Conservation (phyloP, 768 basidiomycete species). For the Antrodiella citrinella region DNA sequence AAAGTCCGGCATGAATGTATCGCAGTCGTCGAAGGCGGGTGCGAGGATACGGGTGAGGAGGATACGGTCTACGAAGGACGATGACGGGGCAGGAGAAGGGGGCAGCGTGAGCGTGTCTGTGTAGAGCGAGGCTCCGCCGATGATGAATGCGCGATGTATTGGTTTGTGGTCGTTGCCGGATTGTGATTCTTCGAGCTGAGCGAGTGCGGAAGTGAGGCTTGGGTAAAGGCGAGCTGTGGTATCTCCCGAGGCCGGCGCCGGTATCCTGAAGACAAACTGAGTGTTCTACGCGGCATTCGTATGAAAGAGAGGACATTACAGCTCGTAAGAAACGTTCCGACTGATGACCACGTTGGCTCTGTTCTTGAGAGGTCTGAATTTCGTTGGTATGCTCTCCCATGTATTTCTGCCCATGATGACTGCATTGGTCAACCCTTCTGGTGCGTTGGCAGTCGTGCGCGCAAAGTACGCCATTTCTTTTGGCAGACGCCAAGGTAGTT, state of each 20-base stretch:
- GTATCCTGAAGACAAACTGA: slow-evolving; percentile 4
- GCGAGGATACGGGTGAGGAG: slow-evolving; percentile 78
- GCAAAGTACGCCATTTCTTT: slow-evolving; percentile 92
- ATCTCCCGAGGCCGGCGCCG: slow-evolving; percentile 7
- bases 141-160: slow-evolving; percentile 67
- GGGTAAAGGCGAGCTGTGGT: slow-evolving; percentile 26
- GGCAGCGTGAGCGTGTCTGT: slow-evolving; percentile 44
- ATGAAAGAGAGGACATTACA: slow-evolving; percentile 32
- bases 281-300: background rate
- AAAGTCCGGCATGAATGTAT: slow-evolving; percentile 81
- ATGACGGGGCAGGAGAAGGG: slow-evolving; percentile 27
- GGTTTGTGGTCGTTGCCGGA: slow-evolving; percentile 7
- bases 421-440: slow-evolving; percentile 51
- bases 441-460: slow-evolving; percentile 59
- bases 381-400: slow-evolving; percentile 92
- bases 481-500: slow-evolving; percentile 83
- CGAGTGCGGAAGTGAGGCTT: slow-evolving; percentile 36
- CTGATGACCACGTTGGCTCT: slow-evolving; percentile 77
- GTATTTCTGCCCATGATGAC: slow-evolving; percentile 96
- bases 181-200: slow-evolving; percentile 19
- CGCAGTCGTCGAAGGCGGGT: slow-evolving; percentile 75
- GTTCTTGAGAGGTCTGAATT: slow-evolving; percentile 71
- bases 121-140: slow-evolving; percentile 90
- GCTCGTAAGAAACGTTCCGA: slow-evolving; percentile 44
- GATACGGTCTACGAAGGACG: slow-evolving; percentile 61